These are phyloP conservation scores for Candida palmyrensis DNA, from an alignment of 805 yeast species.

Conservation along the genomic window DNA sequence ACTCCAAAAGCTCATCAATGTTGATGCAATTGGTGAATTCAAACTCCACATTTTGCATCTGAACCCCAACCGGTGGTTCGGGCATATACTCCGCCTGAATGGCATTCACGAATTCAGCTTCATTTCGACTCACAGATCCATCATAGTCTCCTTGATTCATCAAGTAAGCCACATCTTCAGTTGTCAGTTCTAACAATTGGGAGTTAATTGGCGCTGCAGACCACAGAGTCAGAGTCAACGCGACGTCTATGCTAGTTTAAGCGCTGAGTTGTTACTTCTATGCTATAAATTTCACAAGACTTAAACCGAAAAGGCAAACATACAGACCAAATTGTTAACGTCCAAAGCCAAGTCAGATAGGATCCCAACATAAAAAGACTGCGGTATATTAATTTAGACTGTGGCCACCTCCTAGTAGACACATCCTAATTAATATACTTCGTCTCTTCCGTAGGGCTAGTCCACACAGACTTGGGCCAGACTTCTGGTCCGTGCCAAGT, in stretches of 20 bases:
- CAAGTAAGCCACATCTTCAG: conserved; percentile 1
- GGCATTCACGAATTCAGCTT: too few relatives aligned
- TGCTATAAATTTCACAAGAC: conserved; percentile 20
- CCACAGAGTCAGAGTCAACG: conserved; percentile 13
- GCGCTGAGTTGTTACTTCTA: conserved; percentile 22
- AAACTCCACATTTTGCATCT: background rate
- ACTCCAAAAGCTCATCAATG: conserved; percentile 3
- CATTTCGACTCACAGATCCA: too few relatives aligned
- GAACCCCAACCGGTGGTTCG: too few relatives aligned
- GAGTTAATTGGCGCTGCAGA: conserved; percentile 38
- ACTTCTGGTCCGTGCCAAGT: too few relatives aligned
- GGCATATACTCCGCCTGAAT: too few relatives aligned
- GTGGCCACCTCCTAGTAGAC: conserved; percentile 9
- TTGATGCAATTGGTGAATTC: conserved; percentile 2
- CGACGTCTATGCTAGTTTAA: too few relatives aligned
- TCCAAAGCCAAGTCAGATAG: too few relatives aligned
- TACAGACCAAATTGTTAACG: too few relatives aligned
- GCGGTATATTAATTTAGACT: conserved; percentile 20
- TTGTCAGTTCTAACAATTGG: conserved; percentile 17
- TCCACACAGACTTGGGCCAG: too few relatives aligned
- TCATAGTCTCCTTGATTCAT: too few relatives aligned
- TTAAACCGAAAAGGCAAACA: too few relatives aligned
- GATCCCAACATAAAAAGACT: too few relatives aligned
- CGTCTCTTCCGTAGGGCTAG: conserved; percentile 5
- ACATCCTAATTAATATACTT: conserved; percentile 17